phyloP scores from a whole-genome alignment of 2,329 filamentous ascomycete species.

The Colletotrichum chlorophyti region DNA sequence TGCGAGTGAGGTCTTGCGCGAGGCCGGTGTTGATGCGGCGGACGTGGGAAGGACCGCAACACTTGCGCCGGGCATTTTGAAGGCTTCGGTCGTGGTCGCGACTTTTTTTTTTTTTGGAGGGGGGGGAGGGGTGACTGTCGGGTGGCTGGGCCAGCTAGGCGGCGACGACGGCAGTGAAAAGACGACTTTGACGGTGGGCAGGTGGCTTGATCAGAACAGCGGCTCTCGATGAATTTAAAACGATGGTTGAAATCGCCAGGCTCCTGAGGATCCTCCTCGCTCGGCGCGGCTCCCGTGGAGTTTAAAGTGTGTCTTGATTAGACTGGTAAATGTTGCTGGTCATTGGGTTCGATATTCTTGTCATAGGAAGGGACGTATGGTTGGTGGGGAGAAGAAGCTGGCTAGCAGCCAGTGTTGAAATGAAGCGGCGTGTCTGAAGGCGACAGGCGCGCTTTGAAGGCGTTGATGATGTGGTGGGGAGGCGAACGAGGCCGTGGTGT shows the following conservation, averaged over 20 bases:
- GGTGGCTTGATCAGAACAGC: conserved; percentile 38
- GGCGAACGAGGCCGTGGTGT: conserved; percentile 19
- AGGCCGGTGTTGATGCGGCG: conserved; percentile 71
- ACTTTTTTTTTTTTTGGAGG: conserved; percentile 31
- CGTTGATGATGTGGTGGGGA: conserved; percentile 38
- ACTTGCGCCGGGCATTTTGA: conserved; percentile 74
- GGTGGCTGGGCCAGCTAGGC: conserved; percentile 21
- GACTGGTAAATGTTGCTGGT: conserved; percentile 34
- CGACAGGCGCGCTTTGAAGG: conserved; percentile 26
- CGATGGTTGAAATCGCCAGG: conserved; percentile 67
- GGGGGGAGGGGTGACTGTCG: conserved; percentile 30
- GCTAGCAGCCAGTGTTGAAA: conserved; percentile 24
- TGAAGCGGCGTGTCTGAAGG: conserved; percentile 26
- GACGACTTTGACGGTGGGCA: conserved; percentile 33
- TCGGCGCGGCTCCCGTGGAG: conserved; percentile 71
- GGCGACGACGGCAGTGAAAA: conserved; percentile 34
- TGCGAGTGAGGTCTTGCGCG: conserved; percentile 77
- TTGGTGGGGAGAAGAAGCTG: conserved; percentile 36
- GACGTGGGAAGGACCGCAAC: conserved; percentile 70
- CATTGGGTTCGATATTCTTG: conserved; percentile 33
- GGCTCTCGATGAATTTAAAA: conserved; percentile 46
- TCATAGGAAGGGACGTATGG: conserved; percentile 33
- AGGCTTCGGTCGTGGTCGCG: conserved; percentile 40
- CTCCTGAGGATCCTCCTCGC: conserved; percentile 50
- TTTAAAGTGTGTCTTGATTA: conserved; percentile 70